A percentile compares a stretch with the other conserved stretches of the same genome.
These are phyloP conservation scores for Onygena corvina DNA, from an alignment of 2,329 filamentous ascomycete genomes.

Conservation along the genomic window DNA sequence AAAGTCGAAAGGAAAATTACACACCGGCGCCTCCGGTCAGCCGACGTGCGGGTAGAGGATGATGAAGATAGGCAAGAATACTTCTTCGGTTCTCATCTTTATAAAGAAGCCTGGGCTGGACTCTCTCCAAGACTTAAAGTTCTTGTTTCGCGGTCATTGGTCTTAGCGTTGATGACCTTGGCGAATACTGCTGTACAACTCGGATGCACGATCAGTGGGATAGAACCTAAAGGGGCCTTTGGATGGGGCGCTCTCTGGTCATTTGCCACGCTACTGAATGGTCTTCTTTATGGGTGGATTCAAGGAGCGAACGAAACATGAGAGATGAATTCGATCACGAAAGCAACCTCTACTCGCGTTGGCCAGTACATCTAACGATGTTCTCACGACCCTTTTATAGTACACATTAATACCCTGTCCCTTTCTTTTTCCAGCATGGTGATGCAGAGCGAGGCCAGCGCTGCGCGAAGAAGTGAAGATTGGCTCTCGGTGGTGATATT, in stretches of 20 bases:
- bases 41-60: conserved; percentile 17
- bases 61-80: conserved; percentile 49
- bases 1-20: not conserved
- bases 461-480: too few relatives aligned
- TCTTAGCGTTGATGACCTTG: conserved; percentile 37
- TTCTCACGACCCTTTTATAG: not conserved
- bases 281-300: conserved; percentile 29
- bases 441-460: too few relatives aligned
- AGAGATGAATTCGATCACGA: not conserved
- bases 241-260: conserved; percentile 67
- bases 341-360: not conserved
- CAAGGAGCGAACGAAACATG: conserved; percentile 26
- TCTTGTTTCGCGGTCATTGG: conserved; percentile 50
- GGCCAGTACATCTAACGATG: not conserved
- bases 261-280: conserved; percentile 31
- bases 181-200: conserved; percentile 53
- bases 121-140: conserved; percentile 48
- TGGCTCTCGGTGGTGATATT: too few relatives aligned
- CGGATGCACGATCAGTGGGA: conserved; percentile 54
- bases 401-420: too few relatives aligned
- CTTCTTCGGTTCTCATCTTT: conserved; percentile 58
- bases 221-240: conserved; percentile 56
- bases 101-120: conserved; percentile 49
- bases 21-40: not conserved
- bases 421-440: too few relatives aligned